A percentile compares a stretch with the other conserved stretches of the same genome.
These are phyloP conservation scores for Kwoniella europaea DNA, from an alignment of 768 basidiomycete species.

Conservation along the genomic window DNA sequence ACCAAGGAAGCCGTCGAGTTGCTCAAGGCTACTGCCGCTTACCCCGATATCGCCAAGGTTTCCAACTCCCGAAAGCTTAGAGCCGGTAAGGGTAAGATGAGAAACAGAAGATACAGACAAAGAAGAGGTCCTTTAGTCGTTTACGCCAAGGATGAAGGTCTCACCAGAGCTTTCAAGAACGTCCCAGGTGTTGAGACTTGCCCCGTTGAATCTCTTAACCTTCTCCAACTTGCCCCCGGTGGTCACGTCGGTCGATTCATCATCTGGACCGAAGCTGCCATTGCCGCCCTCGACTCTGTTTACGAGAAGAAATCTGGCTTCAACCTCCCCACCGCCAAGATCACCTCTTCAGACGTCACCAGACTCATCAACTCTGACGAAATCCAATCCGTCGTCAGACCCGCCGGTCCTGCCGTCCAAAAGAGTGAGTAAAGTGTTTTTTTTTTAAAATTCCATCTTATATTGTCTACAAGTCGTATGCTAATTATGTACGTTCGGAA, in stretches of 20 bases:
- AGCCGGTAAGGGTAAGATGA: slow-evolving; percentile 95
- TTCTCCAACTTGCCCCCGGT: slow-evolving; percentile 98
- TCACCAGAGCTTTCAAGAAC: slow-evolving; percentile 98
- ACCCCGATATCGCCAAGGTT: slow-evolving; percentile 92
- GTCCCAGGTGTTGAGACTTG: slow-evolving; percentile 96
- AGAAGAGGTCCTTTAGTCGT: slow-evolving; percentile 96
- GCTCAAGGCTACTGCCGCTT: slow-evolving; percentile 85
- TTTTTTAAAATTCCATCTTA: background rate
- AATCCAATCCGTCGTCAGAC: slow-evolving; percentile 95
- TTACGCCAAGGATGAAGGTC: slow-evolving; percentile 95
- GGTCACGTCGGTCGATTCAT: slow-evolving; percentile 98
- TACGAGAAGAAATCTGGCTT: slow-evolving; percentile 73
- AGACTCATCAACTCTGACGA: slow-evolving; percentile 97
- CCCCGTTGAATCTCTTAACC: slow-evolving; percentile 90
- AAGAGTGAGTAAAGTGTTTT: slow-evolving; percentile 65
- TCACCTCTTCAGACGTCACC: slow-evolving; percentile 94
- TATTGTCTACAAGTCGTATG: background rate
- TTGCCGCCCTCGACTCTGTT: slow-evolving; percentile 87
- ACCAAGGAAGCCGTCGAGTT: slow-evolving; percentile 96
- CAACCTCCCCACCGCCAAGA: slow-evolving; percentile 94
- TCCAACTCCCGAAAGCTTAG: slow-evolving; percentile 96
- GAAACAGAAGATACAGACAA: slow-evolving; percentile 95
- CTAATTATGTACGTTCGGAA: background rate
- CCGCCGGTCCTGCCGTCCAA: slow-evolving; percentile 78
- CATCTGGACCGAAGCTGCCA: slow-evolving; percentile 98